phyloP scores from a whole-genome alignment of 2,329 filamentous ascomycete genomes.

The Achaetomium macrosporum region DNA sequence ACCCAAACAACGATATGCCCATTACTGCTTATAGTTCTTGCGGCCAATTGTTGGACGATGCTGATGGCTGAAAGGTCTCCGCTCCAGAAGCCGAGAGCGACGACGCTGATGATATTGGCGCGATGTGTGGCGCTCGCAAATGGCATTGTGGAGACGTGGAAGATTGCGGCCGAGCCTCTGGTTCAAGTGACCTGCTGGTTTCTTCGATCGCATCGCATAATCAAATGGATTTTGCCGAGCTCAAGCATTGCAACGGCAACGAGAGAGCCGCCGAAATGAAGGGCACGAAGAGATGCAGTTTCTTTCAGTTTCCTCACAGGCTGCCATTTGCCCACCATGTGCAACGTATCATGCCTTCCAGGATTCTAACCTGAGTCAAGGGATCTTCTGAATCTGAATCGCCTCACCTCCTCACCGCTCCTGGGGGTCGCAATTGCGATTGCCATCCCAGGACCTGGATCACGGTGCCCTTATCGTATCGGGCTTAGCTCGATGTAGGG shows the following conservation, averaged over 20 bases:
- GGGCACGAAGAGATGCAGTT: not conserved
- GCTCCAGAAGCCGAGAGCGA: constrained; percentile 7
- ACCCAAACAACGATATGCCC: not conserved
- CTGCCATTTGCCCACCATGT: not conserved
- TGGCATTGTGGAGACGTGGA: constrained; percentile 7
- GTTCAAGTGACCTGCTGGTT: constrained; percentile 3
- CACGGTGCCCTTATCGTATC: constrained; percentile 10
- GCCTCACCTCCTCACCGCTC: constrained; percentile 9
- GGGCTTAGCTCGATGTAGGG: constrained; percentile 16
- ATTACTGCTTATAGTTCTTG: not conserved
- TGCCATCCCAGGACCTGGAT: constrained; percentile 16
- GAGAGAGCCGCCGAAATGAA: constrained; percentile 15
- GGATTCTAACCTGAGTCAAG: too few species aligned
- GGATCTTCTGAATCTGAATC: too few species aligned
- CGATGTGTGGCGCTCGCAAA: constrained; percentile 7
- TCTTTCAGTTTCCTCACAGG: not conserved
- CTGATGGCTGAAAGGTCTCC: constrained; percentile 16
- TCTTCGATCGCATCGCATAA: constrained; percentile 14
- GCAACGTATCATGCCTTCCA: not conserved
- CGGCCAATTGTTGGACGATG: not conserved
- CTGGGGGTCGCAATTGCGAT: constrained; percentile 11
- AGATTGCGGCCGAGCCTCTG: constrained; percentile 14
- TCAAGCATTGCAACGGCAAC: constrained; percentile 13
- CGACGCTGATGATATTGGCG: not conserved
- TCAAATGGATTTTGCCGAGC: constrained; percentile 14